A percentile compares a stretch with the other conserved stretches of the same genome.
These are phyloP conservation scores for Aspergillus aculeatus DNA, from an alignment of 2,329 filamentous ascomycete genomes.

Conservation along the genomic window DNA sequence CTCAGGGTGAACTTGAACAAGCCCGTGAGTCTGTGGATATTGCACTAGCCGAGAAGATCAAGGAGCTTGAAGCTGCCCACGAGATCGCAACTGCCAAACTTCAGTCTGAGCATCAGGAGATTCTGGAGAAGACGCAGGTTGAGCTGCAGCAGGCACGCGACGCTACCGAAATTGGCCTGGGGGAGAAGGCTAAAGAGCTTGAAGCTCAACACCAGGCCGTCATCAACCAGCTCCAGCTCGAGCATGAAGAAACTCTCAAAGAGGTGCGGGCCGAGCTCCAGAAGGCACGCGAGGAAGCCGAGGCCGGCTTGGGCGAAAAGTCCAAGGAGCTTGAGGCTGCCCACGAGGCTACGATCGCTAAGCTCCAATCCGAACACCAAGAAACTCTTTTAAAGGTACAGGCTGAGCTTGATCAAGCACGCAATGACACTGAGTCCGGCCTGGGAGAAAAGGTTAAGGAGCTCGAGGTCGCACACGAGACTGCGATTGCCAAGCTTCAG, in stretches of 20 bases:
- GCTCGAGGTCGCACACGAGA: conserved; percentile 29
- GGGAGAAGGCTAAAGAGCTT: conserved; percentile 2
- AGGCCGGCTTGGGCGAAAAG: conserved; percentile 28
- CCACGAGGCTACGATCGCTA: conserved; percentile 16
- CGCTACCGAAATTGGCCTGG: background rate
- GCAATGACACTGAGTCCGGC: conserved; percentile 18
- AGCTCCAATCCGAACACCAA: conserved; percentile 35
- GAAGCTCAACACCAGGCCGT: background rate
- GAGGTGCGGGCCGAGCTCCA: background rate
- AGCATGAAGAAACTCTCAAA: background rate
- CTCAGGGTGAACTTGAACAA: conserved; percentile 36
- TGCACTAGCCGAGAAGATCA: conserved; percentile 25
- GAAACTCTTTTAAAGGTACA: conserved; percentile 14
- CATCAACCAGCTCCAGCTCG: background rate
- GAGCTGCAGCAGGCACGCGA: background rate
- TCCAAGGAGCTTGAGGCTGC: conserved; percentile 24
- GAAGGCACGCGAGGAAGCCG: background rate
- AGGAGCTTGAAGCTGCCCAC: conserved; percentile 30
- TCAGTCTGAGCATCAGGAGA: background rate
- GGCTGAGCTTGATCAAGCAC: background rate
- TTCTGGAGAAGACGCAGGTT: conserved; percentile 4
- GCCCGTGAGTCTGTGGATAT: conserved; percentile 17
- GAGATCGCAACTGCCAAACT: conserved; percentile 28
- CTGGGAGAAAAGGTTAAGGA: conserved; percentile 28
- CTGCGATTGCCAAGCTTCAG: conserved; percentile 24